phyloP scores from a whole-genome alignment of 2,329 filamentous ascomycete species.

The Ophiostoma sp. region DNA sequence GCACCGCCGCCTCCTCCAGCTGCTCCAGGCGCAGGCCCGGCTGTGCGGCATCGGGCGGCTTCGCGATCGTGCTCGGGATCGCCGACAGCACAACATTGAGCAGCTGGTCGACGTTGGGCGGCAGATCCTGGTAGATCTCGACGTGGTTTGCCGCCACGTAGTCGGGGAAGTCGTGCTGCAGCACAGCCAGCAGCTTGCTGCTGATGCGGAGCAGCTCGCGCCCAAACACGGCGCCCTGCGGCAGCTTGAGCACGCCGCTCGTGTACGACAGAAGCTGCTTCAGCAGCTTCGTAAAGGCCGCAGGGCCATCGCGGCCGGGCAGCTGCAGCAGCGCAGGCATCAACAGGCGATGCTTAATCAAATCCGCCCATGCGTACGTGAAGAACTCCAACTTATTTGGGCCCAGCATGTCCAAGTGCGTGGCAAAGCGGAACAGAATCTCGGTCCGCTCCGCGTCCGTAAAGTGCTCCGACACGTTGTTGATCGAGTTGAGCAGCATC shows the following conservation, averaged over 20 bases:
- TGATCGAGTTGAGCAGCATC: slow-evolving; percentile 57
- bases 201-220: slow-evolving; percentile 82
- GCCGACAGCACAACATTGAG: slow-evolving; percentile 84
- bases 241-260: slow-evolving; percentile 68
- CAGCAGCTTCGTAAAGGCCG: slow-evolving; percentile 65
- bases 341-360: slow-evolving; percentile 81
- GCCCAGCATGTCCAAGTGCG: slow-evolving; percentile 65
- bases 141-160: slow-evolving; percentile 86
- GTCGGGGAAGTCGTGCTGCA: slow-evolving; percentile 92
- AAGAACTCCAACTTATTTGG: slow-evolving; percentile 72
- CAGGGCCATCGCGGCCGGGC: slow-evolving; percentile 32
- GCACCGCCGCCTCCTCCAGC: slow-evolving; percentile 65
- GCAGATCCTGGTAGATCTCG: slow-evolving; percentile 72
- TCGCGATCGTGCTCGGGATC: slow-evolving; percentile 60
- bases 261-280: slow-evolving; percentile 67
- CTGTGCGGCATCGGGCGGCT: slow-evolving; percentile 68
- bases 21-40: slow-evolving; percentile 70
- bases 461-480: slow-evolving; percentile 50
- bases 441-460: slow-evolving; percentile 58
- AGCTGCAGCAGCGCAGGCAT: slow-evolving; percentile 69
- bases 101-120: slow-evolving; percentile 77
- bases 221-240: slow-evolving; percentile 59
- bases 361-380: slow-evolving; percentile 73
- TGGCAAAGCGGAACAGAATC: slow-evolving; percentile 66
- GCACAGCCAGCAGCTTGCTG: slow-evolving; percentile 72